Percentiles rank a stretch among this genome's conserved stretches.
Conservation (phyloP, 1,284 basidiomycete species). For the Meripilus lineatus region DNA sequence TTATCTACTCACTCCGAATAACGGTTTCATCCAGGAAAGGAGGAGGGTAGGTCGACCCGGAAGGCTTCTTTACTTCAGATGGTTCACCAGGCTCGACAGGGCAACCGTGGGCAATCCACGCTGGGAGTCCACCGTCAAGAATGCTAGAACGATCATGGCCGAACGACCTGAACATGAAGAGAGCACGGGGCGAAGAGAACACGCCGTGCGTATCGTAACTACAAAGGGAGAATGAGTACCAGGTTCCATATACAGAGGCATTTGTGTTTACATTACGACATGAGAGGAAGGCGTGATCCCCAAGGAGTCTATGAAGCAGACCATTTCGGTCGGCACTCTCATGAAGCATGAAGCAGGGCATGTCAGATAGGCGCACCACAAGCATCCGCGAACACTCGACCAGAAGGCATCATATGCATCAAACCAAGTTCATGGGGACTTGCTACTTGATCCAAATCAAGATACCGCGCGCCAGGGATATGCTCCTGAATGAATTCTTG, state of each 20-base stretch:
- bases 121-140: slow-evolving; percentile 84
- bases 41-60: slow-evolving; percentile 40
- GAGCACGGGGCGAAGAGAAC: slow-evolving; percentile 86
- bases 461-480: slow-evolving; percentile 72
- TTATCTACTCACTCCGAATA: slow-evolving; percentile 58
- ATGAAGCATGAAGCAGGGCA: slow-evolving; percentile 1
- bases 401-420: slow-evolving; percentile 91
- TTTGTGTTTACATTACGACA: slow-evolving; percentile 65
- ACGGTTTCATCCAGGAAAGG: slow-evolving; percentile 46
- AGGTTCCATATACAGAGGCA: neutral
- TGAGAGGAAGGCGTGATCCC: slow-evolving; percentile 76
- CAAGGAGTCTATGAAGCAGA: slow-evolving; percentile 46
- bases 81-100: slow-evolving; percentile 50
- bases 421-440: slow-evolving; percentile 68
- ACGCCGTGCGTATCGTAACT: slow-evolving; percentile 87
- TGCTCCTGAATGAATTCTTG: slow-evolving; percentile 66
- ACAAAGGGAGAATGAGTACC: slow-evolving; percentile 11
- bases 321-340: too few species aligned
- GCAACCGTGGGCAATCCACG: slow-evolving; percentile 74
- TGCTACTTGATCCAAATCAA: slow-evolving; percentile 82
- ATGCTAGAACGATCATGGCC: slow-evolving; percentile 83
- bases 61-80: slow-evolving; percentile 13
- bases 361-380: slow-evolving; percentile 52
- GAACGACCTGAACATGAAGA: slow-evolving; percentile 90
- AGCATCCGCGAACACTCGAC: slow-evolving; percentile 69